Evolutionary conservation across 331 rosid species (phyloP), one percentile per base, ranked within the genome.

Genomic region (Acacia concinna): DNA sequence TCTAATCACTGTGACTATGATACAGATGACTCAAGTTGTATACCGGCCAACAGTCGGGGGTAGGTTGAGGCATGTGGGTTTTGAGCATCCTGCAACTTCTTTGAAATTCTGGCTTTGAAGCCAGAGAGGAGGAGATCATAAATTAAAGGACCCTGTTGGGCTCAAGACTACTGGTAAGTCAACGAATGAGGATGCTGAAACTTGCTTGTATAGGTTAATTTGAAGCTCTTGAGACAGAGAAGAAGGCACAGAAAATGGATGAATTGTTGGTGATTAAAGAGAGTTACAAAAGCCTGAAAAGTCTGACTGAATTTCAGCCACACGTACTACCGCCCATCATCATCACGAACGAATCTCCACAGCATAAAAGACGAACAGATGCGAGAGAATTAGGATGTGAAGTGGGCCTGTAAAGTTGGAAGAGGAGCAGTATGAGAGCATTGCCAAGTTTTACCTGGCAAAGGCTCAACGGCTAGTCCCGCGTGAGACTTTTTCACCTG

Each of bases 21-120:
- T 40, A 40, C 44, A 40, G 8, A 40, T 40, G 44, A 40, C 87
- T 89, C 41, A 90, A 90, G 86, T 84, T 89, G 31, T 85, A 81
- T 13, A 89, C 89, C n/a, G n/a, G n/a, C n/a, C 4, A 92, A 88
- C 77, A 89, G 79, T n/a, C 28, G 43, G 34, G 34, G 40, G 69
- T 15, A 78, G 60, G 18, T 85, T 93, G 93, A 89, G 83, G 66
- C 81, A 75, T 52, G 85, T 89, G 3, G 75, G 57, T 18, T 91
- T 91, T 34, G 90, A 87, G 67, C 96, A 89, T 21, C 91, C 90
- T 0, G 86, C 89, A 0, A 70, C 83, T 0, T 91, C n/a, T n/a
- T 91, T 35, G 75, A 81, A 3, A 87, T 93, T 10, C 30, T 84
- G 35, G 67, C 67, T 28, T 12, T 60, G 37, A 27, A 60, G 20